Evolutionary conservation across 2,329 filamentous ascomycete species (phyloP).

Genomic region (Rhynchosporium agropyri): DNA sequence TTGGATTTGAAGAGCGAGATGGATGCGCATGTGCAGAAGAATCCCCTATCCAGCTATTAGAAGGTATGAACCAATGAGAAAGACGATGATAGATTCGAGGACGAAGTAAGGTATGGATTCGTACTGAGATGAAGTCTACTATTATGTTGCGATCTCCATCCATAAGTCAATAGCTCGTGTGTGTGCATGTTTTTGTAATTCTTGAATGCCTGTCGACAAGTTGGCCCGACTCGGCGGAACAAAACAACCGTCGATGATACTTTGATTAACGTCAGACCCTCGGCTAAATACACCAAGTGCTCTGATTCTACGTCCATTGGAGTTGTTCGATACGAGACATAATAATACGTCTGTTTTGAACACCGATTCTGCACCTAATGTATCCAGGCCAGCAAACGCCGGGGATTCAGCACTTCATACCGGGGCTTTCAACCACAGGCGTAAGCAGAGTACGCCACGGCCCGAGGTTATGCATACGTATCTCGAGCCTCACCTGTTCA

Average conservation of each 20-base stretch:
- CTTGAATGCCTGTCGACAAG: too few relatives aligned
- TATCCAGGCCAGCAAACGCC: neutral
- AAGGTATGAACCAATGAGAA: conserved; percentile 21
- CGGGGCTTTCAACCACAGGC: neutral
- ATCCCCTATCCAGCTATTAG: conserved; percentile 14
- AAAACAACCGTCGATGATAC: too few relatives aligned
- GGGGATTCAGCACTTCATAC: neutral
- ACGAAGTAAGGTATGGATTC: conserved; percentile 38
- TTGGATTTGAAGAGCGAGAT: conserved; percentile 15
- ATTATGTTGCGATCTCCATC: too few relatives aligned
- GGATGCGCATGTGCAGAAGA: conserved; percentile 24
- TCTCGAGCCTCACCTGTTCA: neutral
- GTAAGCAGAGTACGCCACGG: neutral
- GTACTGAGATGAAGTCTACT: conserved; percentile 28
- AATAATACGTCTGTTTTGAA: neutral
- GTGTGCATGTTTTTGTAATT: too few relatives aligned
- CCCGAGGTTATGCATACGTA: neutral
- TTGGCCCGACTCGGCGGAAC: too few relatives aligned
- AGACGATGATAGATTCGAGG: conserved; percentile 17
- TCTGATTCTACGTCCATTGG: too few relatives aligned
- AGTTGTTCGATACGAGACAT: too few relatives aligned
- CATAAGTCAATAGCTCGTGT: too few relatives aligned
- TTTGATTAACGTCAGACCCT: too few relatives aligned
- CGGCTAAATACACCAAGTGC: too few relatives aligned
- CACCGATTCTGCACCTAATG: neutral